phyloP scores from a whole-genome alignment of 441 rosid species.

The Pelargonium cotyledonis region DNA sequence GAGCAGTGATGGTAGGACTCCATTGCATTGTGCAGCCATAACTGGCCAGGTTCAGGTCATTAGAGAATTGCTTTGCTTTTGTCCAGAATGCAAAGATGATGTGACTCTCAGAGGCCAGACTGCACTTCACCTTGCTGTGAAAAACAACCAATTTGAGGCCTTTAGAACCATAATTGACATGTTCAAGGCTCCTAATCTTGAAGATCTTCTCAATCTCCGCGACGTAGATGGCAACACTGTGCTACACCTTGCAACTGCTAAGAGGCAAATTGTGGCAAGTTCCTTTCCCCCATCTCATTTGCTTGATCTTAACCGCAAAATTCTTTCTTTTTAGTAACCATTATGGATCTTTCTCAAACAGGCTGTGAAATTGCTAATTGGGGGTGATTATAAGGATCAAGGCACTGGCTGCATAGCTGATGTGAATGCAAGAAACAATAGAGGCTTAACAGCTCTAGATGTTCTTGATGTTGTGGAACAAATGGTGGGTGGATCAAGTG shows the following conservation, averaged over 20 bases:
- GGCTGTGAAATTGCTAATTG: slow-evolving; percentile 3
- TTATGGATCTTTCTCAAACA: background rate
- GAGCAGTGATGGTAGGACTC: slow-evolving; percentile 21
- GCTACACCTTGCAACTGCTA: slow-evolving; percentile 23
- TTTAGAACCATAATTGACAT: slow-evolving; percentile 5
- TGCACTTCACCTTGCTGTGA: slow-evolving; percentile 18
- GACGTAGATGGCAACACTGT: slow-evolving; percentile 25
- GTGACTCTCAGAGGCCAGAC: slow-evolving; percentile 18
- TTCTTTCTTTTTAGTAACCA: background rate
- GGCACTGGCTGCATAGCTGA: background rate
- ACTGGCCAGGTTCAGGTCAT: slow-evolving; percentile 16
- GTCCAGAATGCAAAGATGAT: background rate
- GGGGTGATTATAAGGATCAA: background rate
- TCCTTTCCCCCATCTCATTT: background rate
- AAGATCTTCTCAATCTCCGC: slow-evolving; percentile 11
- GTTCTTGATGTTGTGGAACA: background rate
- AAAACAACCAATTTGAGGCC: slow-evolving; percentile 15
- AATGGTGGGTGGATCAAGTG: background rate
- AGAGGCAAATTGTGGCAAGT: slow-evolving; percentile 18
- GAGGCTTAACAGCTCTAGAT: slow-evolving; percentile 17
- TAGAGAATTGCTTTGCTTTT: slow-evolving; percentile 6
- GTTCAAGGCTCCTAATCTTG: background rate
- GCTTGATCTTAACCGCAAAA: background rate
- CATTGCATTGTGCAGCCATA: slow-evolving; percentile 21
- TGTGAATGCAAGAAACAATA: slow-evolving; percentile 13